Evolutionary conservation across 192 early-diverging fungal genomes (phyloP), one percentile per base, ranked within the genome.

Genomic region (Backusella australiensis): DNA sequence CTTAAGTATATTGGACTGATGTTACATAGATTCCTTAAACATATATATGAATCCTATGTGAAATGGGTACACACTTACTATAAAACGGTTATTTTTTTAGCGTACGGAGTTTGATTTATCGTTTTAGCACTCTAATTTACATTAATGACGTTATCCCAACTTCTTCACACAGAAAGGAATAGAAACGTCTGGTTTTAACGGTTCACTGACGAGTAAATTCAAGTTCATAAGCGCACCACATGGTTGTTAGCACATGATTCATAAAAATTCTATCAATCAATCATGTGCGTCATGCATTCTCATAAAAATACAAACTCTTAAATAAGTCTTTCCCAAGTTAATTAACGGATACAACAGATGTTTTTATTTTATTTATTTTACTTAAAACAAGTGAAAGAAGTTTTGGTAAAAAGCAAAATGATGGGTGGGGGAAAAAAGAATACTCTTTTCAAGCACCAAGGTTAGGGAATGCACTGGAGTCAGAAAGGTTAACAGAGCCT

Each of bases 401-500:
- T 49, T n/a, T 49, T 49, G 46, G 46, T 49, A 49, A 67, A 67
- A 67, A 49, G 8, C 17, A 67, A 34, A 67, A 67, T 6, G 34
- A 15, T 6, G 14, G 19, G 12, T n/a, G n/a, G 36, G 44, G 2
- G n/a, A 23, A 69, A 69, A 41, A 21, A 23, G 35, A 23, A 38
- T 35, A 23, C 1, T 38, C 3, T 21, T 69, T 36, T 71, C 49
- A 49, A 46, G 70, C 39, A 32, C 70, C 41, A 32, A 71, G 42
- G 21, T 39, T 71, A 19, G 70, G 70, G 17, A 71, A 71, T 12
- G 70, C 70, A 41, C 29, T 71, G 11, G 70, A 44, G 44, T 71
- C 70, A 26, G 70, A 71, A 46, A 71, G 39, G 29, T 71, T 71
- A 17, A 71, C 70, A 32, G 70, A 71, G n/a, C 70, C 44, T 49